Percentiles rank a stretch among this genome's conserved stretches.
phyloP scores from a whole-genome alignment of 2,329 filamentous ascomycete genomes.

The Alternaria panax region DNA sequence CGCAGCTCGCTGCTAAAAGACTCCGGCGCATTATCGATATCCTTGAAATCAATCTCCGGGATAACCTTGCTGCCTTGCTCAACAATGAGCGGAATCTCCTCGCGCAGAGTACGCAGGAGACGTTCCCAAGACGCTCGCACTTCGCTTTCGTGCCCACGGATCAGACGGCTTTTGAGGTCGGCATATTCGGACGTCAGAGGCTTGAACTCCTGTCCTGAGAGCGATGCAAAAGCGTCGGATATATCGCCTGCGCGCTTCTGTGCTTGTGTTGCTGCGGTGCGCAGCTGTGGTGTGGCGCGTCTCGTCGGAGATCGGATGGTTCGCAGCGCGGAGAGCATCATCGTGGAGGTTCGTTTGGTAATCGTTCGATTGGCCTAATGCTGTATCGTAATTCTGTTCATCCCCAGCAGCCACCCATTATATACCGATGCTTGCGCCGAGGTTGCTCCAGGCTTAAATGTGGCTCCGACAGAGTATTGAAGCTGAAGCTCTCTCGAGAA shows the following conservation, averaged over 20 bases:
- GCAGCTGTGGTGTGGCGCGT: constrained; percentile 30
- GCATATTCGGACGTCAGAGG: constrained; percentile 57
- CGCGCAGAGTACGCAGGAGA: constrained; percentile 51
- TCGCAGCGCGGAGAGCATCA: constrained; percentile 46
- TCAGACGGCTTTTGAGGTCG: constrained; percentile 54
- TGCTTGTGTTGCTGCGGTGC: constrained; percentile 40
- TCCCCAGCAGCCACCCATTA: constrained; percentile 27
- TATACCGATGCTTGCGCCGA: constrained; percentile 21
- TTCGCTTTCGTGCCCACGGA: constrained; percentile 57
- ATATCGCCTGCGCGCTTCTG: constrained; percentile 59
- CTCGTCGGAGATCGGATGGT: constrained; percentile 33
- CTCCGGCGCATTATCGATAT: constrained; percentile 58
- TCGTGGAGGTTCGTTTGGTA: constrained; percentile 21
- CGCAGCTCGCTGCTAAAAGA: constrained; percentile 65
- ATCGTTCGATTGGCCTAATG: constrained; percentile 3
- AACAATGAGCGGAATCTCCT: constrained; percentile 56
- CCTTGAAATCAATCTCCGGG: constrained; percentile 57
- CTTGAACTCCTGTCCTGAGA: constrained; percentile 56
- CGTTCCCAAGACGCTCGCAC: constrained; percentile 57
- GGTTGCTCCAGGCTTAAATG: neutral
- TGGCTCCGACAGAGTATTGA: constrained; percentile 29
- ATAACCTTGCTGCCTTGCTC: constrained; percentile 53
- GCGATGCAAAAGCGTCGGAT: constrained; percentile 59
- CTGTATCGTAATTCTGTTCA: constrained; percentile 17
- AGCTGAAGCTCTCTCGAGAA: constrained; percentile 19